These are phyloP conservation scores for Hibiscus mutabilis DNA, from an alignment of 345 rosid genomes.

Conservation along the genomic window DNA sequence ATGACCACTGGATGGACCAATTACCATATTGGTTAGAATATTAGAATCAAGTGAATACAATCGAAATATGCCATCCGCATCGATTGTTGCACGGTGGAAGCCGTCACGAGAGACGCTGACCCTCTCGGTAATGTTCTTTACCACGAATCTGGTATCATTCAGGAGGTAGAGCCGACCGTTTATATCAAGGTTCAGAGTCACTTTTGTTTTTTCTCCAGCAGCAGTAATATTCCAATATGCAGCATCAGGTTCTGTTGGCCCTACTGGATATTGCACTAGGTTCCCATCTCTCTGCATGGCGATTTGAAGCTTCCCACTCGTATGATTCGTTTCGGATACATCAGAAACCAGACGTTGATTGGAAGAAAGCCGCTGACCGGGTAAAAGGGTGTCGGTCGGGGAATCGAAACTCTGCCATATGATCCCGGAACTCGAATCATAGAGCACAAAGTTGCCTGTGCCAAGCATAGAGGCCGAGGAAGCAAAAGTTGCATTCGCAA, in stretches of 20 bases:
- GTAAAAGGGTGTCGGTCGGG: slow-evolving; percentile 28
- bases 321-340: slow-evolving; percentile 12
- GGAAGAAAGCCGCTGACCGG: slow-evolving; percentile 10
- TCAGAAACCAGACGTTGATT: slow-evolving; percentile 12
- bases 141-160: neutral
- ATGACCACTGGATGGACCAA: slow-evolving; percentile 8
- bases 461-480: slow-evolving; percentile 9
- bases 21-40: neutral
- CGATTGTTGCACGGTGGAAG: slow-evolving; percentile 5
- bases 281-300: slow-evolving; percentile 25
- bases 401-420: slow-evolving; percentile 25
- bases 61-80: neutral
- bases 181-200: slow-evolving; percentile 1
- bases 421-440: neutral
- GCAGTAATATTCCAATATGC: slow-evolving; percentile 10
- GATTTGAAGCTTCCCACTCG: slow-evolving; percentile 21
- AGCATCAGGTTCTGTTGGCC: neutral
- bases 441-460: slow-evolving; percentile 12
- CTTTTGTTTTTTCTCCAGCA: neutral
- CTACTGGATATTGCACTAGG: slow-evolving; percentile 25
- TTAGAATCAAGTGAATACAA: neutral
- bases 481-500: neutral
- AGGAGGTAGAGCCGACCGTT: slow-evolving; percentile 4
- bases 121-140: neutral
- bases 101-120: neutral